Evolutionary conservation across 2,329 filamentous ascomycete species (phyloP), one percentile per base, ranked within the genome.

Genomic region (Penicillium digitatum): DNA sequence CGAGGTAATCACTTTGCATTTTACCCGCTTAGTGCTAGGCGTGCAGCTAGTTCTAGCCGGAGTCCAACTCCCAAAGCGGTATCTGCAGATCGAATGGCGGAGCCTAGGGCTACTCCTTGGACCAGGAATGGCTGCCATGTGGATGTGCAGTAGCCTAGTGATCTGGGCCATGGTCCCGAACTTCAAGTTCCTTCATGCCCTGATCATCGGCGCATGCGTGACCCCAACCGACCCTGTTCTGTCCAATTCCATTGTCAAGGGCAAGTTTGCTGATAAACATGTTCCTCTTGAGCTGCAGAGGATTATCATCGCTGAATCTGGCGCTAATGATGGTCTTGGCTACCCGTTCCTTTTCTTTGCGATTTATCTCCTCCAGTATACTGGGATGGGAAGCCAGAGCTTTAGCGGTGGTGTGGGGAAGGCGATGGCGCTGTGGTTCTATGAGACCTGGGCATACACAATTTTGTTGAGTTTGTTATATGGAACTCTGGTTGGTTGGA

Each of bases 201-300:
- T 96, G 11, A 88, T 86, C 16, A 79, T 95, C 11, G 91, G 86
- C 1, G 88, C 91, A 0, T 95, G 91, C 66, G 85, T 96, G n/a
- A 94, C 92, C 2, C 92, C 91, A 0, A 96, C 92, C 0, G 92
- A 96, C 65, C 92, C 92, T 0, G 85, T 96, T 1, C 73, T 96
- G 35, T 93, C 88, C 16, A 93, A 94, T 60, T 88, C 88, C 3
- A 95, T 96, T 54, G 90, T 96, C 43, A 96, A 96, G 76, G 91
- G 91, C 31, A 92, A 89, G 65, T 96, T 95, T 68, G 92, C 92
- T 1, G 91, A 96, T 66, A 87, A 91, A 65, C 94, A 96, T 69
- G 87, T 96, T 18, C 90, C 92, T 0, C 86, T 85, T 54, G 82
- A 87, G 27, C 76, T 96, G 46, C 90, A 95, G 75, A 85, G 87